These are phyloP conservation scores for Crepidotus variabilis DNA, from an alignment of 768 basidiomycete species.

Conservation along the genomic window DNA sequence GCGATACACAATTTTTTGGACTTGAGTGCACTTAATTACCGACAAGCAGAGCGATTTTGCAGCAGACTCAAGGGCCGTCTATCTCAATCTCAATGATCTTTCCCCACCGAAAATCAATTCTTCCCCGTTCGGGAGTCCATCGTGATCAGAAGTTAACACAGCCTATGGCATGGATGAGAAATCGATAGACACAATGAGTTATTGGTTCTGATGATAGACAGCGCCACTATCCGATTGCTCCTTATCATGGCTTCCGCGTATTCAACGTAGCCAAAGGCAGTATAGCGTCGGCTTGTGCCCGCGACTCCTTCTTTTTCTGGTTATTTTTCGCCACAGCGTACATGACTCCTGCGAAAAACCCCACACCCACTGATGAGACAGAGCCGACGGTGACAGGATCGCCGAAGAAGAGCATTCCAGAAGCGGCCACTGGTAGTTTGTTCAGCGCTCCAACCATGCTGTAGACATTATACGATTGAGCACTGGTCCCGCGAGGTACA, in stretches of 20 bases:
- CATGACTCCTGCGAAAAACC: conserved; percentile 88
- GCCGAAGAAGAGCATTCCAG: conserved; percentile 97
- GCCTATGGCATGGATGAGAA: not conserved
- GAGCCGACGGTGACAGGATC: conserved; percentile 86
- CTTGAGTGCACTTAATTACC: not conserved
- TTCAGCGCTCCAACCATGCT: conserved; percentile 98
- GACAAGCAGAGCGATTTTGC: not conserved
- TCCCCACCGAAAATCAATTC: not conserved
- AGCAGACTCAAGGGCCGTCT: not conserved
- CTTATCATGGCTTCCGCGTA: conserved; percentile 39
- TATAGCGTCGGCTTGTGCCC: conserved; percentile 45
- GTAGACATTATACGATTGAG: conserved; percentile 6
- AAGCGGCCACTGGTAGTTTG: conserved; percentile 96
- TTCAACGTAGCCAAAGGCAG: conserved; percentile 49
- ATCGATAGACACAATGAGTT: not conserved
- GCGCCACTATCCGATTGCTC: not conserved
- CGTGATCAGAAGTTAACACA: not conserved
- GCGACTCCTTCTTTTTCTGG: conserved; percentile 74
- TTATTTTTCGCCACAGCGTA: conserved; percentile 95
- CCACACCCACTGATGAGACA: conserved; percentile 80
- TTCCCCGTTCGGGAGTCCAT: not conserved
- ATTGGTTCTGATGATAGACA: not conserved
- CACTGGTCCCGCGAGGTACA: not conserved
- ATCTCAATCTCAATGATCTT: not conserved
- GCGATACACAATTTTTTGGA: not conserved